Percentiles rank a stretch among this genome's conserved stretches.
Conservation (phyloP, 2,329 filamentous ascomycete genomes). For the Hypoxylon rubiginosum region DNA sequence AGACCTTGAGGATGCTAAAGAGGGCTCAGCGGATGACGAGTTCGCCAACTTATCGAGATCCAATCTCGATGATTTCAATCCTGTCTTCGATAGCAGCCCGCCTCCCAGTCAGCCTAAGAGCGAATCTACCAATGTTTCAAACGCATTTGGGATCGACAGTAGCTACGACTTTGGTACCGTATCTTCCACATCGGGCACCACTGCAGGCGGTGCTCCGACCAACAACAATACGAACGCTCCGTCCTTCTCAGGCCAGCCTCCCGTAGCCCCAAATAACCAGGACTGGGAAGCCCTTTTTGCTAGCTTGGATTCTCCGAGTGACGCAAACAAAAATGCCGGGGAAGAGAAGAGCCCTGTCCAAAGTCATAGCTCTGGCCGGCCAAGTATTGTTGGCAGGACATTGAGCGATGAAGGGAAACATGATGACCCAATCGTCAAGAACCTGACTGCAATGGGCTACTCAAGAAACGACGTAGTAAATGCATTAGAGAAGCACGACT, state of each 20-base stretch:
- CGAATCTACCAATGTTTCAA: slow-evolving; percentile 58
- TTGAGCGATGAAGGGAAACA: slow-evolving; percentile 81
- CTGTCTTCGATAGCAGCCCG: slow-evolving; percentile 81
- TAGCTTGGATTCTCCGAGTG: slow-evolving; percentile 73
- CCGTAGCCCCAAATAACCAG: slow-evolving; percentile 67
- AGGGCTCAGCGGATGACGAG: slow-evolving; percentile 83
- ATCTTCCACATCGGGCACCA: slow-evolving; percentile 53
- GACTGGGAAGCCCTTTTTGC: slow-evolving; percentile 98
- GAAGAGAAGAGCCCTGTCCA: slow-evolving; percentile 46
- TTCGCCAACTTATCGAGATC: slow-evolving; percentile 81
- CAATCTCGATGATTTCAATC: slow-evolving; percentile 82
- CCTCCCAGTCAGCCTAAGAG: slow-evolving; percentile 67
- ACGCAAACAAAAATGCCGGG: slow-evolving; percentile 44
- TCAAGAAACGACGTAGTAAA: slow-evolving; percentile 77
- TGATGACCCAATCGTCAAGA: slow-evolving; percentile 92
- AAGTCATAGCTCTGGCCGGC: slow-evolving; percentile 44
- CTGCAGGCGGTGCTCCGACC: slow-evolving; percentile 50
- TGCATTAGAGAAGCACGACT: slow-evolving; percentile 94
- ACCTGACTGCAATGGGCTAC: slow-evolving; percentile 92
- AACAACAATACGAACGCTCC: slow-evolving; percentile 55
- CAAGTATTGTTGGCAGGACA: slow-evolving; percentile 68
- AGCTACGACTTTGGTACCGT: slow-evolving; percentile 71
- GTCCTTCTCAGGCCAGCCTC: slow-evolving; percentile 56
- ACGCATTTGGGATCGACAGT: slow-evolving; percentile 67
- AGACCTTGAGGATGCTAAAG: slow-evolving; percentile 85